phyloP scores from a whole-genome alignment of 2,329 filamentous ascomycete genomes.

The Fusarium udum region DNA sequence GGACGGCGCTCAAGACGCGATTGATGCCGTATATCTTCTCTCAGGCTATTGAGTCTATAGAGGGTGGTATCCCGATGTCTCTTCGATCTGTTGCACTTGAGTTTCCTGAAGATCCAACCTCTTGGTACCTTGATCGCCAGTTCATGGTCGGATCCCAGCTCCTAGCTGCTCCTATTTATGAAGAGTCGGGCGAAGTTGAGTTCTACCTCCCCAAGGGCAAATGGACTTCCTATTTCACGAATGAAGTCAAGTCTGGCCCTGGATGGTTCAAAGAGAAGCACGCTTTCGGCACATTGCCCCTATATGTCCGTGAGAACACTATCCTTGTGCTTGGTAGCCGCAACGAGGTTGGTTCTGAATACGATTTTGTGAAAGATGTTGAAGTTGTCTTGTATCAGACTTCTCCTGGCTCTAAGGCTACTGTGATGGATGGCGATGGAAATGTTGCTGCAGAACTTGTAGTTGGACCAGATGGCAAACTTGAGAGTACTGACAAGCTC shows the following conservation, averaged over 20 bases:
- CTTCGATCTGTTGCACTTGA: slow-evolving; percentile 74
- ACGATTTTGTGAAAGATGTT: slow-evolving; percentile 57
- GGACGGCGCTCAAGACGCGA: slow-evolving; percentile 60
- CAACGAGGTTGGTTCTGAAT: slow-evolving; percentile 54
- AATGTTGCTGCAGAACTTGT: slow-evolving; percentile 52
- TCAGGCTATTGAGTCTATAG: slow-evolving; percentile 53
- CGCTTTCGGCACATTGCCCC: slow-evolving; percentile 65
- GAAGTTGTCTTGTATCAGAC: slow-evolving; percentile 60
- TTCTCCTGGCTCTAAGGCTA: slow-evolving; percentile 52
- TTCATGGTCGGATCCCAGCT: slow-evolving; percentile 77
- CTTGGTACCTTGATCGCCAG: slow-evolving; percentile 74
- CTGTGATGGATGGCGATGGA: slow-evolving; percentile 56
- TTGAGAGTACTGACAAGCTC: slow-evolving; percentile 52
- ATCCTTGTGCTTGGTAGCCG: slow-evolving; percentile 57
- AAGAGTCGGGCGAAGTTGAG: slow-evolving; percentile 69
- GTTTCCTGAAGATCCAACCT: slow-evolving; percentile 75
- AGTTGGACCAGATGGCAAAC: slow-evolving; percentile 51
- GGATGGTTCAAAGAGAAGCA: slow-evolving; percentile 70
- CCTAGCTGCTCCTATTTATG: slow-evolving; percentile 71
- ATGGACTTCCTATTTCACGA: slow-evolving; percentile 60
- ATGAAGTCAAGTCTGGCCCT: slow-evolving; percentile 59
- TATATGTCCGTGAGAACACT: slow-evolving; percentile 66
- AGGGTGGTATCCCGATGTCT: slow-evolving; percentile 66
- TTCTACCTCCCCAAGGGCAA: slow-evolving; percentile 68
- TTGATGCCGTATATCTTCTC: slow-evolving; percentile 63